Percentiles rank a stretch among this genome's conserved stretches.
These are phyloP conservation scores for Trichomonas tenax DNA, from an alignment of 208 protist species.

Conservation along the genomic window DNA sequence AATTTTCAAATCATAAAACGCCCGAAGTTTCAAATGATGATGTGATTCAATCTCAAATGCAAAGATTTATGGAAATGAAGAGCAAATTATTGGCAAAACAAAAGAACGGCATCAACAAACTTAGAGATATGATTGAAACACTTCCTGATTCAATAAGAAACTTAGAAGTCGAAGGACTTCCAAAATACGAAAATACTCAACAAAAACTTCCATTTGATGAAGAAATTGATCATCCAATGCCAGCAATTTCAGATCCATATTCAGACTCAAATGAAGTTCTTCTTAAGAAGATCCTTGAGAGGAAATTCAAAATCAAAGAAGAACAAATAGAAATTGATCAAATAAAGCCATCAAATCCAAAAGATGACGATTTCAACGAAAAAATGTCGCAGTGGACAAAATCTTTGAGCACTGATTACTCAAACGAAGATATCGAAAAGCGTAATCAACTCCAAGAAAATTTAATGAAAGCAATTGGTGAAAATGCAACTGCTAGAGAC, in stretches of 20 bases:
- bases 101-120: background rate
- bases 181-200: background rate
- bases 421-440: background rate
- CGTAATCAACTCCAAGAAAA: background rate
- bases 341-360: background rate
- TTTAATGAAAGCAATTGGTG: background rate
- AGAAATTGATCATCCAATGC: background rate
- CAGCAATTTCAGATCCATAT: background rate
- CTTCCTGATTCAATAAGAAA: background rate
- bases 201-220: background rate
- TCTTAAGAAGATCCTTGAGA: background rate
- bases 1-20: background rate
- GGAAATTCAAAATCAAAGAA: background rate
- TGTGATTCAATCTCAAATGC: background rate
- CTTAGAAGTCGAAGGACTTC: background rate
- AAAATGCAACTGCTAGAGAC: background rate
- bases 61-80: background rate
- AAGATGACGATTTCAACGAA: background rate
- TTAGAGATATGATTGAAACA: background rate
- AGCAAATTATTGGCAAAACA: background rate
- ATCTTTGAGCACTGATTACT: background rate
- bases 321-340: background rate
- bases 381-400: background rate
- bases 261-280: background rate
- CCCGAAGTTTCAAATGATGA: background rate